Percentiles rank a stretch among this genome's conserved stretches.
Conservation (phyloP, 2,329 filamentous ascomycete genomes). For the Trichoderma harzianum region DNA sequence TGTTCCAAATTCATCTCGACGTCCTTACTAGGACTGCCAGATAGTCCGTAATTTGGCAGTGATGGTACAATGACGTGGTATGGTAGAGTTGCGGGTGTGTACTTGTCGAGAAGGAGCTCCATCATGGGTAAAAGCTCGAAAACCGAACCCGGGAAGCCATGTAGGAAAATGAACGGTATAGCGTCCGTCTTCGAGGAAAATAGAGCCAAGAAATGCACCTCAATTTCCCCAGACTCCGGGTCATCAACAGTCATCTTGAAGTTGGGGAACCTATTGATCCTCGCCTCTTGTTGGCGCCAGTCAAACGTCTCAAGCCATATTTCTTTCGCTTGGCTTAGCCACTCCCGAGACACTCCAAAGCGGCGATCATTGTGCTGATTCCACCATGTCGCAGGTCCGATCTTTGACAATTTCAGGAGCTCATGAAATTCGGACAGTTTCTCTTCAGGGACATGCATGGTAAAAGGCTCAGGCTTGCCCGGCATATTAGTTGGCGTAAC, state of each 20-base stretch:
- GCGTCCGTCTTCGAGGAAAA: not conserved
- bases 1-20: not conserved
- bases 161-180: not conserved
- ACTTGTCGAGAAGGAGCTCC: constrained; percentile 43
- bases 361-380: not conserved
- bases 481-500: not conserved
- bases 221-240: not conserved
- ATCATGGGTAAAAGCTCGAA: constrained; percentile 55
- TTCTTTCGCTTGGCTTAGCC: not conserved
- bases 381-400: not conserved
- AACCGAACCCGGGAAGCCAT: not conserved
- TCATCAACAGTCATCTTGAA: not conserved
- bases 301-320: not conserved
- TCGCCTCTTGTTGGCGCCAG: not conserved
- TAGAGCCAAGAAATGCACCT: not conserved
- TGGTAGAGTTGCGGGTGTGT: constrained; percentile 48
- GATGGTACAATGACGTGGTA: constrained; percentile 56
- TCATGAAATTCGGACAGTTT: not conserved
- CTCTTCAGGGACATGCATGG: not conserved
- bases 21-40: not conserved
- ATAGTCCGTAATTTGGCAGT: not conserved
- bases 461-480: not conserved
- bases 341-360: not conserved
- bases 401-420: not conserved
- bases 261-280: not conserved